Evolutionary conservation across 2,329 filamentous ascomycete species (phyloP), one percentile per base, ranked within the genome.

Genomic region (Alternaria viburni): DNA sequence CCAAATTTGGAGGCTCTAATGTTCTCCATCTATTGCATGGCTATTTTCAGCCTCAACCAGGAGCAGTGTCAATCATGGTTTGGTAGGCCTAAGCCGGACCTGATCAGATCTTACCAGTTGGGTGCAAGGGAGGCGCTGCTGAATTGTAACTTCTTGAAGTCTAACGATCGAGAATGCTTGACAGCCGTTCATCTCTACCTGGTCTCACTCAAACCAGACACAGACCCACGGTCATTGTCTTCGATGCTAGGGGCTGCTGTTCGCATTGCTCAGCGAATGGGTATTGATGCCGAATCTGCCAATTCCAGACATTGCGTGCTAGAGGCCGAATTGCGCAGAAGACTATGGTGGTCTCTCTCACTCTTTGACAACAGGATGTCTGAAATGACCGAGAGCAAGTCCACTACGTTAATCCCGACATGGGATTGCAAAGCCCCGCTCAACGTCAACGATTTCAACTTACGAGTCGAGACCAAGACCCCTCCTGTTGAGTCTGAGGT

Each of bases 311-410:
- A 90, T 5, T 81, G 82, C 1, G 81, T 84, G 0, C 89, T 87
- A 60, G 85, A 90, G 66, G 84, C 84, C 5, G 86, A 90, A 74
- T 83, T 89, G 81, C 84, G 88, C 15, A 83, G 88, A 9, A 83
- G 89, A 3, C 73, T 90, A 0, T 90, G 88, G 86, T 87, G 87
- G 81, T 86, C 89, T 58, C 82, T 91, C 11, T 76, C 88, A 12
- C 81, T 88, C 2, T 83, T 90, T 8, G 89, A 91, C 63, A 77
- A 83, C 46, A 83, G 86, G 5, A 84, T 81, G 85, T 25, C 81
- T 81, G 17, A 84, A 86, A 49, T 84, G 13, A 83, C 86, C 1
- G 86, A 88, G 66, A 81, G 86, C 60, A 83, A 84, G 8, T 84
- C 85, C 13, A 52, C 66, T n/a, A 68, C 82, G 78, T 15, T 81